phyloP scores from a whole-genome alignment of 805 yeast species.

The Kodamaea nitidulidarum region DNA sequence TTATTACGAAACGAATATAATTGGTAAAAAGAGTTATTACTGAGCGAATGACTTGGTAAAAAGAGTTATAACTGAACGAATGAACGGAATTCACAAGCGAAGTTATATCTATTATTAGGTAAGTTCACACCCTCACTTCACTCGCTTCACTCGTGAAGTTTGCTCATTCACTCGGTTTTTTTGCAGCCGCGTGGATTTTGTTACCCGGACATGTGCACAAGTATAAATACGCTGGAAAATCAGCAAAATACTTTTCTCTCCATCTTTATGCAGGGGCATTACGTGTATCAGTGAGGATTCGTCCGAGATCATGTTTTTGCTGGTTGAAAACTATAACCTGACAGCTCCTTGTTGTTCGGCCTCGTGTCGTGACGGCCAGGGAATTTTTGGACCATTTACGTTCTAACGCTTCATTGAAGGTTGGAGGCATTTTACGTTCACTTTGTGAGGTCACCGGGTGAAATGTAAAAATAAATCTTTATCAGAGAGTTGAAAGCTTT shows the following conservation, averaged over 20 bases:
- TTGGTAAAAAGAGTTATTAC: too few species aligned
- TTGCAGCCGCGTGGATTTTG: too few species aligned
- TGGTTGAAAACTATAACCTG: constrained; percentile 99
- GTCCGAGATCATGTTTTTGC: constrained; percentile 99
- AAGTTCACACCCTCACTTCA: neutral
- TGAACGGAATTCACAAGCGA: too few species aligned
- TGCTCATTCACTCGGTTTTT: neutral
- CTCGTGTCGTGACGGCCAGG: constrained; percentile 52
- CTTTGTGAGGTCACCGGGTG: constrained; percentile 4
- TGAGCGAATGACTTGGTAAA: too few species aligned
- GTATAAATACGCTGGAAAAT: constrained; percentile 13
- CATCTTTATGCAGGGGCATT: constrained; percentile 99
- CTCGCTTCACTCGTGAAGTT: neutral
- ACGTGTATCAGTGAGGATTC: constrained; percentile 99
- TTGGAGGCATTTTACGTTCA: constrained; percentile 8
- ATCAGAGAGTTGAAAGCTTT: too few species aligned
- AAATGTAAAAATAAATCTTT: neutral
- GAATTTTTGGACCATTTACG: constrained; percentile 65
- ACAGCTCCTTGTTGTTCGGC: constrained; percentile 61
- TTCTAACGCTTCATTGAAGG: constrained; percentile 34
- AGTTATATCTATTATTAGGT: neutral
- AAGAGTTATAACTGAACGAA: too few species aligned
- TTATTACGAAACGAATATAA: too few species aligned
- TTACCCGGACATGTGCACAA: constrained; percentile 10
- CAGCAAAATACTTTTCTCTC: constrained; percentile 17